These are phyloP conservation scores for Papiliotrema terrestris DNA, from an alignment of 1,284 basidiomycete genomes.

Conservation along the genomic window DNA sequence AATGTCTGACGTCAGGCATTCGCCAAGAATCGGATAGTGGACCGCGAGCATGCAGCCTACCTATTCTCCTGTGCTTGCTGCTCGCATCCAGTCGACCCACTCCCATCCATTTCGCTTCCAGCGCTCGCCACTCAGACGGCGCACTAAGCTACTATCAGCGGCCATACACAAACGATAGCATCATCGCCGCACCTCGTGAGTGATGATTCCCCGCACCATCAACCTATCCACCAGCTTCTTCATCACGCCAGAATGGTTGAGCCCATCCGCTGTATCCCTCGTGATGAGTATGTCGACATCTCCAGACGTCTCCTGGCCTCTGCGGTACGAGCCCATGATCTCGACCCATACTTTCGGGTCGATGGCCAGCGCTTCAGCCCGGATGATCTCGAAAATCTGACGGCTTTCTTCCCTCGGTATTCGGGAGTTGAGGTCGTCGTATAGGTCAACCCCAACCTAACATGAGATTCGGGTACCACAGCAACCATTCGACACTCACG, in stretches of 20 bases:
- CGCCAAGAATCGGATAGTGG: not conserved
- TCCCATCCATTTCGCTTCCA: constrained; percentile 76
- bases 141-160: constrained; percentile 23
- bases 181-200: constrained; percentile 60
- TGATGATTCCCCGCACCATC: constrained; percentile 61
- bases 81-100: constrained; percentile 56
- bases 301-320: constrained; percentile 73
- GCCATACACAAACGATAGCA: not conserved
- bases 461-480: not conserved
- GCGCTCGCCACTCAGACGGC: constrained; percentile 62
- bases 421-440: constrained; percentile 66
- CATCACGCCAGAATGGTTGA: constrained; percentile 62
- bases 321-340: constrained; percentile 85
- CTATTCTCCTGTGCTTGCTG: constrained; percentile 66
- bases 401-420: constrained; percentile 79
- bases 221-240: constrained; percentile 58
- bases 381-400: constrained; percentile 67
- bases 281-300: constrained; percentile 89
- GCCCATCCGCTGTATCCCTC: constrained; percentile 65
- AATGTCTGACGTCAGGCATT: constrained; percentile 54
- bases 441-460: constrained; percentile 67
- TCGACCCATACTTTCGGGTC: constrained; percentile 71
- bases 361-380: constrained; percentile 62
- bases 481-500: constrained; percentile 23
- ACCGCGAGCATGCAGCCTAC: too few species aligned